These are phyloP conservation scores for Picochlorum sp. DNA, from an alignment of 139 green algal genomes.

Conservation along the genomic window DNA sequence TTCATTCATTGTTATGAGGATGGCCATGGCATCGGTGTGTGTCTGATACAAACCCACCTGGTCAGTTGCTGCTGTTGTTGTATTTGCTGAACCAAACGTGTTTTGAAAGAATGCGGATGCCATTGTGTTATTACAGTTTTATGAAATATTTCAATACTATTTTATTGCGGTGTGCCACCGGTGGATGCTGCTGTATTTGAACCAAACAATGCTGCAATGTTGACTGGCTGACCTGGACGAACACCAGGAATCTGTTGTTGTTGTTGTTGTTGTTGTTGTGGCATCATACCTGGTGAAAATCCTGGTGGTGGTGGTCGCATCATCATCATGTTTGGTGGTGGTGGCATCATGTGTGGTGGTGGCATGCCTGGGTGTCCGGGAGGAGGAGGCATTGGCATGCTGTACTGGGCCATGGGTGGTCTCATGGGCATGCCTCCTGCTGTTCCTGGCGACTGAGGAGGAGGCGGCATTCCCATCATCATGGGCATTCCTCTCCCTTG, in stretches of 20 bases:
- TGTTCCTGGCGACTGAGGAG: not conserved
- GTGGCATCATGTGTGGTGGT: not conserved
- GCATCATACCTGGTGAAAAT: not conserved
- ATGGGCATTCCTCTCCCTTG: not conserved
- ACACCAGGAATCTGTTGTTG: not conserved
- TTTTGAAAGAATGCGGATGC: not conserved
- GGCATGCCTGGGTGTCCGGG: not conserved
- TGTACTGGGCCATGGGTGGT: not conserved
- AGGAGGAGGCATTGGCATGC: constrained; percentile 3
- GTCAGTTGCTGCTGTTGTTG: no score
- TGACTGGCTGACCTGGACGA: not conserved
- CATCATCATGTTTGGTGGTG: no score
- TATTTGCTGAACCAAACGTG: not conserved
- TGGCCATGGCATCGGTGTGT: no score
- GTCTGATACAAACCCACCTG: no score
- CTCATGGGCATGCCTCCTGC: constrained; percentile 1
- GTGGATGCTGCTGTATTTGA: not conserved
- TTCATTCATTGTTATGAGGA: no score
- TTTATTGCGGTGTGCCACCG: constrained; percentile 8
- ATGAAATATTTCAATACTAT: not conserved
- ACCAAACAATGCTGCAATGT: not conserved
- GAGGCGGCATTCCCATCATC: not conserved
- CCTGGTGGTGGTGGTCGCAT: not conserved
- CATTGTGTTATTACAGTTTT: no score
- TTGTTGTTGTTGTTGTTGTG: not conserved